A percentile compares a stretch with the other conserved stretches of the same genome.
These are phyloP conservation scores for Aspergillus bertholletiae DNA, from an alignment of 495 filamentous ascomycete species.

Conservation along the genomic window DNA sequence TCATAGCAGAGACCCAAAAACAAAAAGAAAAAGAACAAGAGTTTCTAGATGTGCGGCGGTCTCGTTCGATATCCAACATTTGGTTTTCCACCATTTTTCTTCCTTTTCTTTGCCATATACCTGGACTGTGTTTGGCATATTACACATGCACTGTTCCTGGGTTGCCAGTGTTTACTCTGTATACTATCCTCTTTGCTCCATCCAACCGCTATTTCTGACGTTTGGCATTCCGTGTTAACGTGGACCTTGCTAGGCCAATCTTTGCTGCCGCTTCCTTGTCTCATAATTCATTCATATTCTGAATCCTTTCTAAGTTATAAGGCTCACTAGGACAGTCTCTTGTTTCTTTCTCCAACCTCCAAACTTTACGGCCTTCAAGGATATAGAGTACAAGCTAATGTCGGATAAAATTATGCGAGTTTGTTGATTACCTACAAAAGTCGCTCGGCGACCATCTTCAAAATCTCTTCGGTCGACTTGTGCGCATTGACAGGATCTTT, in stretches of 20 bases:
- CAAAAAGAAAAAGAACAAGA: constrained; percentile 5
- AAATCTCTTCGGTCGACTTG: constrained; percentile 71
- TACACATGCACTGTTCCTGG: neutral
- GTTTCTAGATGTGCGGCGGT: constrained; percentile 16
- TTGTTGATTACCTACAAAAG: constrained; percentile 17
- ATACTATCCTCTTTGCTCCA: neutral
- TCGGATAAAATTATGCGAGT: neutral
- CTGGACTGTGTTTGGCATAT: neutral
- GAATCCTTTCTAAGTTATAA: neutral
- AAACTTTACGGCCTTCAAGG: neutral
- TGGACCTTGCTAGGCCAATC: no score
- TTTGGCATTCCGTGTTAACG: neutral
- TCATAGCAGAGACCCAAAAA: neutral
- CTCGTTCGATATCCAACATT: constrained; percentile 37
- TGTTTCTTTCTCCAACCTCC: neutral
- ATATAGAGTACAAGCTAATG: neutral
- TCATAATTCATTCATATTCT: neutral
- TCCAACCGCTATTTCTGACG: neutral
- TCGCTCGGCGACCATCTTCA: constrained; percentile 66
- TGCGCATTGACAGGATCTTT: constrained; percentile 81
- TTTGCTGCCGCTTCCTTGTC: no score
- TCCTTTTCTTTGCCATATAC: no score
- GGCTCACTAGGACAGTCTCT: neutral
- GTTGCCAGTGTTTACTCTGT: neutral
- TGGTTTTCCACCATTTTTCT: no score